phyloP scores from a whole-genome alignment of 2,329 filamentous ascomycete genomes.

The Fusarium dlaminii region DNA sequence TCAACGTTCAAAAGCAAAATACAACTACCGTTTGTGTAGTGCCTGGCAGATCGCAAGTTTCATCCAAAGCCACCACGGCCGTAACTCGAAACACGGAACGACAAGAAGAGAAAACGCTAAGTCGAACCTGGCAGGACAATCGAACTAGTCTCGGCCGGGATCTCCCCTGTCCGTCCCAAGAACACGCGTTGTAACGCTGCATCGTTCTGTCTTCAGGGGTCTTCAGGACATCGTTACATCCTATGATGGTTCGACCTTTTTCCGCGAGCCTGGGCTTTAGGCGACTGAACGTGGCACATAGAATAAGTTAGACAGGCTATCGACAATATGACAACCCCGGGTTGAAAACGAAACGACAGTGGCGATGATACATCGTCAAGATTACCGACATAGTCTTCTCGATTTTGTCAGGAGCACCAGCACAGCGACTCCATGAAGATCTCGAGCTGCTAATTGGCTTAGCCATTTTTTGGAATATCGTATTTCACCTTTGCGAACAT shows the following conservation, averaged over 20 bases:
- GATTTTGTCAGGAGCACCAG: background rate
- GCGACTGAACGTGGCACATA: conserved; percentile 3
- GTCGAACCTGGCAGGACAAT: background rate
- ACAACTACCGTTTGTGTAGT: conserved; percentile 7
- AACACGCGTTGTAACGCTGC: conserved; percentile 9
- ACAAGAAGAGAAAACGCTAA: conserved; percentile 25
- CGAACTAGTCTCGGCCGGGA: background rate
- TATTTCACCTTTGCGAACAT: background rate
- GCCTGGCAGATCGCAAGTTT: conserved; percentile 18
- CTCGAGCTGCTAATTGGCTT: background rate
- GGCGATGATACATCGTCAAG: background rate
- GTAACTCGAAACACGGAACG: conserved; percentile 40
- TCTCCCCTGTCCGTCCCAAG: background rate
- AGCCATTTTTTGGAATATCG: background rate
- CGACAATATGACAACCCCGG: background rate
- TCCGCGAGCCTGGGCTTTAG: conserved; percentile 3
- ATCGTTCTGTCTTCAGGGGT: conserved; percentile 15
- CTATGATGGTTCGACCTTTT: conserved; percentile 2
- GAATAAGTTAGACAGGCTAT: background rate
- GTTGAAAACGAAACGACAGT: conserved; percentile 15
- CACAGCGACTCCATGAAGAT: background rate
- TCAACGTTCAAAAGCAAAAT: conserved; percentile 16
- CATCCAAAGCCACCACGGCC: conserved; percentile 23
- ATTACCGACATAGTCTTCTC: conserved; percentile 4
- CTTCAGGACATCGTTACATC: conserved; percentile 7